phyloP scores from a whole-genome alignment of 2,329 filamentous ascomycete genomes.

The Neofusicoccum laricinum region DNA sequence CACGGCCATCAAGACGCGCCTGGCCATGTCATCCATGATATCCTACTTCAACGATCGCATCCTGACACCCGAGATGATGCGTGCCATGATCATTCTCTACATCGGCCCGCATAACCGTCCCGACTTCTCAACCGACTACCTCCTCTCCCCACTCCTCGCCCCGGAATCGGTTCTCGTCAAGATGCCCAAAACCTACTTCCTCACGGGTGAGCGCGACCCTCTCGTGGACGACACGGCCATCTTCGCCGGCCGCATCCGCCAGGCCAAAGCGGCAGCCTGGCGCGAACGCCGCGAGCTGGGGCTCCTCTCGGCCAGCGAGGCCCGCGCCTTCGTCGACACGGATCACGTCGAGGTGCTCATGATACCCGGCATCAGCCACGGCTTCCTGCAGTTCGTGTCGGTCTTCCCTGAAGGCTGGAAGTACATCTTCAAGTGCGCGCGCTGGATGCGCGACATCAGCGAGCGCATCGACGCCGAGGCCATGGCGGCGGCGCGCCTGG shows the following conservation, averaged over 20 bases:
- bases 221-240: slow-evolving; percentile 96
- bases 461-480: slow-evolving; percentile 43
- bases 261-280: slow-evolving; percentile 65
- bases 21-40: slow-evolving; percentile 95
- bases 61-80: slow-evolving; percentile 96
- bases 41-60: slow-evolving; percentile 97
- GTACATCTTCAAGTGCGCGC: slow-evolving; percentile 73
- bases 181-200: slow-evolving; percentile 93
- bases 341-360: slow-evolving; percentile 78
- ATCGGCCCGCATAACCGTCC: slow-evolving; percentile 90
- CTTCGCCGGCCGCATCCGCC: slow-evolving; percentile 82
- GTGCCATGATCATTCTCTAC: slow-evolving; percentile 97
- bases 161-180: slow-evolving; percentile 76
- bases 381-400: slow-evolving; percentile 86
- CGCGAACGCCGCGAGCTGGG: slow-evolving; percentile 55
- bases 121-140: slow-evolving; percentile 86
- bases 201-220: slow-evolving; percentile 93
- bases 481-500: slow-evolving; percentile 4
- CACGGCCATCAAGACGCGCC: slow-evolving; percentile 67
- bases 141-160: slow-evolving; percentile 84
- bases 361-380: slow-evolving; percentile 86
- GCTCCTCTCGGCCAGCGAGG: slow-evolving; percentile 50
- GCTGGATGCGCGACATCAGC: slow-evolving; percentile 82
- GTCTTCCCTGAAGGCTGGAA: slow-evolving; percentile 90
- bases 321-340: slow-evolving; percentile 62